Base-by-base conservation (phyloP, 2,329 filamentous ascomycete species). In the Alternaria hordeiaustralica region DNA sequence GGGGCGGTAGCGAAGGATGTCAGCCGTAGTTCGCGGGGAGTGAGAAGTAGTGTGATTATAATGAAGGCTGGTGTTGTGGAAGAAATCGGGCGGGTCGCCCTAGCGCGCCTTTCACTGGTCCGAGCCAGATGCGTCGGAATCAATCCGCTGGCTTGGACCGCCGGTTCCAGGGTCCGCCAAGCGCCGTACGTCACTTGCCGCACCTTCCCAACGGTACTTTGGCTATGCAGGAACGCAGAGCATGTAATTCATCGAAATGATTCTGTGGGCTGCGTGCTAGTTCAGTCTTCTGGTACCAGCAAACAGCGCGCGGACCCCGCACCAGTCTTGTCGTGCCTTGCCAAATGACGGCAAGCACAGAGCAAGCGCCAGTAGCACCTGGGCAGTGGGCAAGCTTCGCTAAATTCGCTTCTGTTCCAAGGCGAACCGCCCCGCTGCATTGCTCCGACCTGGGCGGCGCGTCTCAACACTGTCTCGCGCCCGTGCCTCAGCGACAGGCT, bases 1-100 rank as follows among this genome's bases (percentile, higher is more conserved):
- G 62, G 20, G 64, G 61, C 51, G 72, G 71, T 71, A 71, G 68
- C 65, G 70, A 71, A 56, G 26, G 23, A 28, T 51, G 50, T 60
- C 61, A 56, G 44, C 45, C 55, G 54, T 63, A 55, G 57, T 55
- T 50, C 55, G 60, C 55, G 60, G 61, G 58, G 49, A 41, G 60
- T 51, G 55, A 15, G 55, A 47, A 55, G 33, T 56, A 56, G 61
- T 61, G 61, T 60, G 28, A 58, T 50, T 61, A 57, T 59, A 61
- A 62, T 58, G 51, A 53, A 47, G 46, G 57, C 41, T 60, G 63
- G 50, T 62, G 62, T 65, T 64, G 61, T 63, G 63, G 64, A 57
- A 66, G 55, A 64, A 58, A 46, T 64, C 61, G 61, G 64, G 58
- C 61, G 61, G 64, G 58, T 64, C 55, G 53, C 50, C 44, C 61